These are phyloP conservation scores for Azolla pinnata DNA, from an alignment of 75 land plant genomes.

Conservation along the genomic window DNA sequence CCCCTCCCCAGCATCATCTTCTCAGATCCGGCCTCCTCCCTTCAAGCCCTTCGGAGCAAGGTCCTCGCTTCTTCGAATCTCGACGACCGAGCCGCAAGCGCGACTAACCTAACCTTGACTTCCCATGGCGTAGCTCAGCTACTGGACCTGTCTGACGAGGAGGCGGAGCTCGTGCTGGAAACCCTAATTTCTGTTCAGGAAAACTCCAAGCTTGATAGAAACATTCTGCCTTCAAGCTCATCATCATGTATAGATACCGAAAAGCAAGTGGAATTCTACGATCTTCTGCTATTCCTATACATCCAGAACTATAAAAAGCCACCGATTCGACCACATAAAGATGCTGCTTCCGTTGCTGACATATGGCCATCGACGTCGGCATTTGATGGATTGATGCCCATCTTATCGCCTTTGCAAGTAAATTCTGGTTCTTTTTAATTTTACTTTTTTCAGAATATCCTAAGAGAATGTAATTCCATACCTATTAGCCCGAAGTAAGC, in stretches of 20 bases:
- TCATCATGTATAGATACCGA: slow-evolving; percentile 35
- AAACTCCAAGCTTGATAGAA: slow-evolving; percentile 18
- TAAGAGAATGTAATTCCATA: too few relatives aligned
- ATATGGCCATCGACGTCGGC: slow-evolving; percentile 96
- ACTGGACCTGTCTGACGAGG: slow-evolving; percentile 50
- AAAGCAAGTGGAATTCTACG: slow-evolving; percentile 55
- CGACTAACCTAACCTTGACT: too few relatives aligned
- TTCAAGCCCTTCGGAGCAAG: slow-evolving; percentile 39
- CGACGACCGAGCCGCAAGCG: too few relatives aligned
- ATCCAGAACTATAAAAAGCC: slow-evolving; percentile 78
- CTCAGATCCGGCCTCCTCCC: slow-evolving; percentile 51
- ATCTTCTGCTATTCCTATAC: slow-evolving; percentile 69
- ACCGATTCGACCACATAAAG: slow-evolving; percentile 76
- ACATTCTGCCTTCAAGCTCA: slow-evolving; percentile 32
- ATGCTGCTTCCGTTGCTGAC: slow-evolving; percentile 83
- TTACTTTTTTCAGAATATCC: too few relatives aligned
- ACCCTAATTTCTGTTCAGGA: slow-evolving; percentile 65
- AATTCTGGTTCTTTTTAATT: too few relatives aligned
- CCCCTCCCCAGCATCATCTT: slow-evolving; percentile 76
- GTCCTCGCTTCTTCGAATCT: too few relatives aligned
- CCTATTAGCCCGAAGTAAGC: too few relatives aligned
- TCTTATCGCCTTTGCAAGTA: slow-evolving; percentile 84
- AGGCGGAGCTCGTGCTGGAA: slow-evolving; percentile 67
- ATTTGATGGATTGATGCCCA: slow-evolving; percentile 78
- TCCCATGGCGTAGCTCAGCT: too few relatives aligned